Evolutionary conservation across 352 stramenopile genomes (phyloP), one percentile per base, ranked within the genome.

Genomic region (Phytopythium vexans): DNA sequence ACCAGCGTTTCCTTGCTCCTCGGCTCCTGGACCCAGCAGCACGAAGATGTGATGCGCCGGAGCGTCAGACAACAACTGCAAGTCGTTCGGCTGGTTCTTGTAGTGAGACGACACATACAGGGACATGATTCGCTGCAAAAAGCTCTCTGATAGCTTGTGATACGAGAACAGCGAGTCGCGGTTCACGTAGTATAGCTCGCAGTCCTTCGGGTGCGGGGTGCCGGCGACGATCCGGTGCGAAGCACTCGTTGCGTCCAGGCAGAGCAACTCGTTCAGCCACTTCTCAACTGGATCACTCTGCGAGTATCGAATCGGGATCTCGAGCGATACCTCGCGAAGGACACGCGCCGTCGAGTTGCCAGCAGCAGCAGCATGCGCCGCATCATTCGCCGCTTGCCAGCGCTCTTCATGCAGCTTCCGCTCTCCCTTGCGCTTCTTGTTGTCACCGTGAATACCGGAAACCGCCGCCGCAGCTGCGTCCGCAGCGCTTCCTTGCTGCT

Each of bases 51-150:
- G 89, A 66, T 99, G 97, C 9, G 97, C 95, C 1, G 97, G 97
- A 11, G 97, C 97, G 72, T 99, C 97, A 32, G 90, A 98, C 5
- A 99, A 80, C 66, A 99, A 80, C 80, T 99, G 97, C 42, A 99
- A 74, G 77, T 99, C 97, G 70, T 99, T 99, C 10, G 97, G 97
- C 62, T 96, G 93, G 75, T 99, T 99, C 70, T 99, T 99, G 90
- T 99, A 99, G 78, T 99, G 97, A 32, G 96, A 98, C 42, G 94
- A 95, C 42, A 98, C 98, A 66, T 99, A 99, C 7, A 99, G 79
- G 34, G 87, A 72, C 92, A 97, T 97, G 51, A 98, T 84, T 34
- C 90, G 84, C 63, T 97, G 88, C 53, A 97, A 52, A 32, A 98
- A 96, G 53, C 83, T 94, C 80, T 99, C 97, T 14, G 92, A 98